Conservation (phyloP, 257 asterid genomes). For the Nicotiana otophora region DNA sequence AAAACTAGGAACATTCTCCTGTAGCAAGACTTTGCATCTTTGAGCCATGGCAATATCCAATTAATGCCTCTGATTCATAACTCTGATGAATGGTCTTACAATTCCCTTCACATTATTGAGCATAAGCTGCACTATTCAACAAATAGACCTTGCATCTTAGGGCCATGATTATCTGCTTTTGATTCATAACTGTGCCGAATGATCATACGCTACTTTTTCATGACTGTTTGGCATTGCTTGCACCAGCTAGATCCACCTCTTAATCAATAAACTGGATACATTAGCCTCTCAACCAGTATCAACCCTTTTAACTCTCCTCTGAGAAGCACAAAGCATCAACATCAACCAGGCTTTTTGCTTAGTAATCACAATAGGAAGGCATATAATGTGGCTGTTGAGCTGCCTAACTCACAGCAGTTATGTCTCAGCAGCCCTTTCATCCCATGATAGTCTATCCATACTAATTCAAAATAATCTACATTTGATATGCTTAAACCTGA, state of each 20-base stretch:
- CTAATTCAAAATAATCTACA: background rate
- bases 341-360: background rate
- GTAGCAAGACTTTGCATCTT: background rate
- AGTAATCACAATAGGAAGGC: background rate
- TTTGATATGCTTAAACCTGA: background rate
- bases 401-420: background rate
- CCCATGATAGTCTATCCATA: background rate
- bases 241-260: background rate
- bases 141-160: background rate
- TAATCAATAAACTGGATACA: background rate
- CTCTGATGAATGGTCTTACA: background rate
- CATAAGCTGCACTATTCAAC: background rate
- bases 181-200: background rate
- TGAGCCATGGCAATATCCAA: background rate
- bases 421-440: background rate
- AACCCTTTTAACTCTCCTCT: background rate
- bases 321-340: background rate
- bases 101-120: background rate
- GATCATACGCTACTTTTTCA: background rate
- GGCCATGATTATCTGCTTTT: background rate
- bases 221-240: too few species aligned
- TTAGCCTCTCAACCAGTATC: background rate
- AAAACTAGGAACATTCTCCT: background rate
- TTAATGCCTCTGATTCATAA: background rate
- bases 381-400: background rate